Percentiles rank a stretch among this genome's conserved stretches.
These are phyloP conservation scores for Macrocystidia cucumis DNA, from an alignment of 1,284 basidiomycete genomes.

Conservation along the genomic window DNA sequence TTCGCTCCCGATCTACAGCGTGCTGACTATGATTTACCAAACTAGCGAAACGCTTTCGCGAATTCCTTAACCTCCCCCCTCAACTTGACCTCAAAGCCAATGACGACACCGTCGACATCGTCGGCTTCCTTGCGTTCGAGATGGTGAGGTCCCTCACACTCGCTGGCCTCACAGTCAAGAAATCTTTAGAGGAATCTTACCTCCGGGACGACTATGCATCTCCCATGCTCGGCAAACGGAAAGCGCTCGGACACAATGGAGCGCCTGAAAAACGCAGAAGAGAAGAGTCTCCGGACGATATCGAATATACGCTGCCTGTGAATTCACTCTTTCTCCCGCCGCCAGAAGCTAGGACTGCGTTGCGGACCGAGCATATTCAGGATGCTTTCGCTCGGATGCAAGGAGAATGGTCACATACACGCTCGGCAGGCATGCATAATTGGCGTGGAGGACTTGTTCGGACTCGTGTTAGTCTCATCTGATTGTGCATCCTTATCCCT, in stretches of 20 bases:
- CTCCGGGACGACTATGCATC: conserved; percentile 59
- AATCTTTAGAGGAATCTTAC: conserved; percentile 66
- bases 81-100: conserved; percentile 88
- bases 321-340: conserved; percentile 75
- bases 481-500: conserved; percentile 11
- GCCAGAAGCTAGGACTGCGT: conserved; percentile 68
- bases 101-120: conserved; percentile 95
- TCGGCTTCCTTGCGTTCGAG: conserved; percentile 95
- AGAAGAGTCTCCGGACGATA: conserved; percentile 50
- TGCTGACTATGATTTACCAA: neutral
- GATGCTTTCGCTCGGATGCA: conserved; percentile 88
- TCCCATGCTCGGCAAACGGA: conserved; percentile 64
- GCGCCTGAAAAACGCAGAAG: conserved; percentile 52
- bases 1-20: neutral
- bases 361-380: conserved; percentile 80
- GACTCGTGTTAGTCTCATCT: conserved; percentile 78
- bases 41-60: conserved; percentile 87
- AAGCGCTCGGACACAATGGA: conserved; percentile 37
- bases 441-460: conserved; percentile 80
- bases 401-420: conserved; percentile 69
- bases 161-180: conserved; percentile 79
- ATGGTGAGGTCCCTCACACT: conserved; percentile 92
- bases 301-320: conserved; percentile 54
- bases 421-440: conserved; percentile 80
- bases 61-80: conserved; percentile 88